Conservation (phyloP, 2,329 filamentous ascomycete species). For the Diplodia seriata region DNA sequence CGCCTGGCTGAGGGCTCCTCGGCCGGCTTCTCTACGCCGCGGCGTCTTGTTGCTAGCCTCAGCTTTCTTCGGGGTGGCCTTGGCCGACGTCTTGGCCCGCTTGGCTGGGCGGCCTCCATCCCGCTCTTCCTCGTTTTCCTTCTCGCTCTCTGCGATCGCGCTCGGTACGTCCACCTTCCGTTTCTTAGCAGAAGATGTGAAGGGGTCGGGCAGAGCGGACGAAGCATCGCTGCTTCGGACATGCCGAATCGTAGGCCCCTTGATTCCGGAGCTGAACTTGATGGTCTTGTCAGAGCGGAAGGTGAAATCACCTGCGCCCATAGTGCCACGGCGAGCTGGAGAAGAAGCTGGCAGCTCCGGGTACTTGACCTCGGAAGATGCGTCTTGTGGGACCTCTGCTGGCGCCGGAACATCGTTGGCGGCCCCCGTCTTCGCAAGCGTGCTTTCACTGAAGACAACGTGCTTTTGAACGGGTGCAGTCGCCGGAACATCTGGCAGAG, state of each 20-base stretch:
- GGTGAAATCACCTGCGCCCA: slow-evolving; percentile 54
- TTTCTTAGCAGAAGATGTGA: slow-evolving; percentile 47
- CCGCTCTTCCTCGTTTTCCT: slow-evolving; percentile 51
- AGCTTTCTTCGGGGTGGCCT: slow-evolving; percentile 39
- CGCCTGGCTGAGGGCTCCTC: slow-evolving; percentile 46
- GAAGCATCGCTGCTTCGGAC: slow-evolving; percentile 54
- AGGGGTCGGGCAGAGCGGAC: slow-evolving; percentile 36
- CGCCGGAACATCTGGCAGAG: slow-evolving; percentile 60
- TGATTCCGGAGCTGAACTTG: slow-evolving; percentile 51
- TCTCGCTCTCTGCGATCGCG: slow-evolving; percentile 49
- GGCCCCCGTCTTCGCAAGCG: slow-evolving; percentile 42
- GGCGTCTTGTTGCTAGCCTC: slow-evolving; percentile 41
- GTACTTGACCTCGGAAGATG: slow-evolving; percentile 43
- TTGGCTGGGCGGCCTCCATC: slow-evolving; percentile 45
- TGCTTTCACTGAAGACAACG: slow-evolving; percentile 80
- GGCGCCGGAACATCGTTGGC: slow-evolving; percentile 42
- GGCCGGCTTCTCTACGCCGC: slow-evolving; percentile 35
- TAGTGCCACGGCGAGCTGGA: slow-evolving; percentile 43
- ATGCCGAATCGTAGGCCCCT: slow-evolving; percentile 45
- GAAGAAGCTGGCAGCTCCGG: slow-evolving; percentile 43
- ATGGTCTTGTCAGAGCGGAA: slow-evolving; percentile 56
- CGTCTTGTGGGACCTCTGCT: slow-evolving; percentile 43
- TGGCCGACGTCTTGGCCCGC: slow-evolving; percentile 43
- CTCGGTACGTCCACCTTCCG: slow-evolving; percentile 48
- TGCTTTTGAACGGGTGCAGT: slow-evolving; percentile 78